Conservation (phyloP, 768 basidiomycete genomes). For the Calocybe gangraenosa region DNA sequence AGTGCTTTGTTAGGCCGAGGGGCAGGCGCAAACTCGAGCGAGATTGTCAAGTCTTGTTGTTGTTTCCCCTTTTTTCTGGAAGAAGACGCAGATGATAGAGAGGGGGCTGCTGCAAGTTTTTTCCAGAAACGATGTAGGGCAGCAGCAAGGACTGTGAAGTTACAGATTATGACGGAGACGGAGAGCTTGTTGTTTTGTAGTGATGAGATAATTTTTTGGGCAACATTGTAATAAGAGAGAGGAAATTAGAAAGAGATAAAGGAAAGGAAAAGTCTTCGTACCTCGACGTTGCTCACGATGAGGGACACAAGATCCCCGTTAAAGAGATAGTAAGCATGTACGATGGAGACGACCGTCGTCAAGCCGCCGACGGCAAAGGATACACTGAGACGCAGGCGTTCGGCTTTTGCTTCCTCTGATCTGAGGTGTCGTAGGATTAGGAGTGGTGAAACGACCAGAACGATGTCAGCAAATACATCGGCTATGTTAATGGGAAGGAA, state of each 20-base stretch:
- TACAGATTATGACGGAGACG: slow-evolving; percentile 11
- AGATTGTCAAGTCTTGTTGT: too few relatives aligned
- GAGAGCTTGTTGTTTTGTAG: slow-evolving; percentile 1
- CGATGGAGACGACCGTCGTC: slow-evolving; percentile 7
- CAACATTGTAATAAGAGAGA: too few relatives aligned
- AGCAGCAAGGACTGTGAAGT: slow-evolving; percentile 7
- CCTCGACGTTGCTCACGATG: slow-evolving; percentile 5
- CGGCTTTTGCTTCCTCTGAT: slow-evolving; percentile 1
- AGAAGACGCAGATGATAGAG: too few relatives aligned
- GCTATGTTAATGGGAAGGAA: too few relatives aligned
- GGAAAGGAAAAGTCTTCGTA: not conserved
- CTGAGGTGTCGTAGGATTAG: slow-evolving; percentile 7
- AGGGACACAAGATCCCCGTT: slow-evolving; percentile 1
- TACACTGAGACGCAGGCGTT: slow-evolving; percentile 3
- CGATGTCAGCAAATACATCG: slow-evolving; percentile 11
- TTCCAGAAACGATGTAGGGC: not conserved
- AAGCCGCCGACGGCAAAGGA: slow-evolving; percentile 8
- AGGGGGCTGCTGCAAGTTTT: too few relatives aligned
- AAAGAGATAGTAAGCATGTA: slow-evolving; percentile 8
- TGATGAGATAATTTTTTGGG: too few relatives aligned
- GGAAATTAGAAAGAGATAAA: too few relatives aligned
- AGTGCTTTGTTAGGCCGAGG: too few relatives aligned
- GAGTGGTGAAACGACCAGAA: slow-evolving; percentile 1
- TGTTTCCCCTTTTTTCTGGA: too few relatives aligned
- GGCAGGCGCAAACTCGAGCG: too few relatives aligned